Base-by-base conservation (phyloP, 192 early-diverging fungal genomes). In the Entophlyctis luteolus region DNA sequence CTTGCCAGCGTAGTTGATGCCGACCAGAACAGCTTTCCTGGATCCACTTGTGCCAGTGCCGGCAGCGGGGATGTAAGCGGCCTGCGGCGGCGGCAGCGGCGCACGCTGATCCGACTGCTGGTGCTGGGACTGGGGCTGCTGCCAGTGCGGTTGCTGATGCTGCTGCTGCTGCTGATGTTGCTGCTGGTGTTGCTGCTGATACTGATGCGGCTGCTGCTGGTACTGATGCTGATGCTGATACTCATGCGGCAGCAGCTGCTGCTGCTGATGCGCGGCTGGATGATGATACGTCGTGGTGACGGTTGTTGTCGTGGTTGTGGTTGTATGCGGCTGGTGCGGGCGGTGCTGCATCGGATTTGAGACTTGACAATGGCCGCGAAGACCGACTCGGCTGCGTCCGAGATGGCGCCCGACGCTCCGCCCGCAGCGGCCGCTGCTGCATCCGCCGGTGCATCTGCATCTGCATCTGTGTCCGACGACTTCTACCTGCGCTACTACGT, bases 401-500 rank as follows among this genome's bases (percentile, higher is more conserved):
- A n/a, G n/a, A n/a, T n/a, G n/a, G n/a, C n/a, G n/a, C n/a, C n/a
- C n/a, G n/a, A n/a, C n/a, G n/a, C n/a, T n/a, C n/a, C n/a, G n/a
- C n/a, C n/a, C n/a, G n/a, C n/a, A n/a, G n/a, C n/a, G n/a, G n/a
- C n/a, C n/a, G n/a, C n/a, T n/a, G n/a, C n/a, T n/a, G n/a, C n/a
- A n/a, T n/a, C 42, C 42, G 10, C 42, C n/a, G 10, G 10, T 27
- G 31, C 66, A 62, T 42, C 62, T 50, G 28, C 62, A 45, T 25
- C 70, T 27, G 56, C 55, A 18, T 49, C 63, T 10, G 14, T 48
- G 57, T 52, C 48, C 12, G 81, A 81, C 48, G 83, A 84, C 33
- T 79, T 84, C 47, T 84, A 84, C 72, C 73, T 84, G 31, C 74
- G 83, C 59, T 84, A 83, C 65, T 84, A 84, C 35, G 67, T 59